Evolutionary conservation across 805 yeast genomes (phyloP), one percentile per base, ranked within the genome.

Genomic region (Candida gorgasii): DNA sequence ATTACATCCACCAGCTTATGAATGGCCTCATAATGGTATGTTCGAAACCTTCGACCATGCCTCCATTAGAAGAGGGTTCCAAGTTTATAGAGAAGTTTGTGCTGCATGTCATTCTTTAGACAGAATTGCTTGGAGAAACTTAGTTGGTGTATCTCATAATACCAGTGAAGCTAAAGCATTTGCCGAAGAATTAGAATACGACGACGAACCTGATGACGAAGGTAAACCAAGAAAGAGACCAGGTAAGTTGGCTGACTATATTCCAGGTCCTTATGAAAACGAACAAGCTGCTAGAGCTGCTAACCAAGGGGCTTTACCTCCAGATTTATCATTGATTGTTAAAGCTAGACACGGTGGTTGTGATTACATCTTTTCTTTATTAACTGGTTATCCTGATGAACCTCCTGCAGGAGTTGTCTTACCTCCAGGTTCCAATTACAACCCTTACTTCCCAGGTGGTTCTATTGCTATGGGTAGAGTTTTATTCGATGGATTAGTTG

Each of bases 391-490:
- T 78, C 98, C 98, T 60, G 99, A 93, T 36, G 98, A 93, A 50
- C 86, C 96, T 48, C 99, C 99, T 55, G 98, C 97, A 23, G 99
- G 99, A 76, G 97, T 88, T 47, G 78, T 68, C 40, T 77, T 93
- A 58, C 95, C 98, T 46, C 86, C 88, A 49, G 99, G 99, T 52
- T 70, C 95, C 49, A 93, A 93, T 84, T 93, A 93, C 76, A 93
- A 93, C 80, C 99, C 99, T 62, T 93, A 93, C 79, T 93, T 93
- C 96, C 98, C 99, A 67, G 98, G 98, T 74, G 98, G 99, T 54
- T 79, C 97, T 32, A 92, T 93, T 76, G 99, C 97, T 57, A 93
- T 93, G 99, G 98, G 88, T 65, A 87, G 99, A 76, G 98, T 92
- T 46, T 78, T 93, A 68, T 93, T 90, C 58, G 99, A 93, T 65